Base-by-base conservation (phyloP, 805 yeast species). In the Pichia ethanolica region DNA sequence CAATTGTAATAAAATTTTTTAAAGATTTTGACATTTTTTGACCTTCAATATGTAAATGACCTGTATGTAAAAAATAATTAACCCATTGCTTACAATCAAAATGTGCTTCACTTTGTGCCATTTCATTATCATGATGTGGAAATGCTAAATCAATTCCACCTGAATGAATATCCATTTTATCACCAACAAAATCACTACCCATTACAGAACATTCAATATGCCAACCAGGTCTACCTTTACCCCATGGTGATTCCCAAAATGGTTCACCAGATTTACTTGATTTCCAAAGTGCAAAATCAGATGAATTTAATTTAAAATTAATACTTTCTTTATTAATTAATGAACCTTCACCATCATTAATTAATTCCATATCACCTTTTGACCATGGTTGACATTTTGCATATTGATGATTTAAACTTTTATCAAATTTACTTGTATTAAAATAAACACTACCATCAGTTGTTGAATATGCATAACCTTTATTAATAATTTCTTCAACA, bases 351-450 rank as follows among this genome's bases (percentile, higher is more conserved):
- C 97, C 99, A 58, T 93, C 99, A 47, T 83, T 84, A 49, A 93
- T 86, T 51, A 93, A 78, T 42, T 82, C 89, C 65, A 81, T 68
- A 57, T 89, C 82, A 46, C 96, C 96, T 68, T 89, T 88, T 63
- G 90, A 93, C 98, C 98, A 91, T 20, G 99, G 99, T 70, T 93
- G 98, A 60, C 90, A 79, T 68, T 93, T 93, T 37, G 98, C 98
- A 66, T 93, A 93, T 51, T 77, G 83, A 64, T 93, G 99, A 42
- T 75, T 69, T 7, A 81, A 79, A 47, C 75, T 72, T 36, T 70
- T 70, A 59, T 93, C 98, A 64, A 91, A 93, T 45, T 80, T 78
- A 7, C 71, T 77, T 11, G 97, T 90, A 68, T 93, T 95, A 65
- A 93, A 93, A 68, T 93, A 93, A n/a, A 93, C 99, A 9, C 95